Percentiles rank a stretch among this genome's conserved stretches.
Conservation (phyloP, 495 filamentous ascomycete genomes). For the Gamarada debralockiae region DNA sequence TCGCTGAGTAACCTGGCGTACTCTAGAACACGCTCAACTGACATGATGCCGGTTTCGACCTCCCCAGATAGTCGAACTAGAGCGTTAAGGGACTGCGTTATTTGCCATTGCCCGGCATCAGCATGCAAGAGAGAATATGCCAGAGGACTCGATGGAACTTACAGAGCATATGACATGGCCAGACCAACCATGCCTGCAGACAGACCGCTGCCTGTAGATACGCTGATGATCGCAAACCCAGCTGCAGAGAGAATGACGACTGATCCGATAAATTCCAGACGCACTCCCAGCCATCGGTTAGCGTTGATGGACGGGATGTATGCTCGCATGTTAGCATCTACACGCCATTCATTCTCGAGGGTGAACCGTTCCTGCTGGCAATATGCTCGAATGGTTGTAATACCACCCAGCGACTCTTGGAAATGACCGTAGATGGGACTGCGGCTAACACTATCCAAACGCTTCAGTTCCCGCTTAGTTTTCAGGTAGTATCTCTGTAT, state of each 20-base stretch:
- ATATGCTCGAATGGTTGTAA: slow-evolving; percentile 95
- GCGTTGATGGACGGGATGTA: slow-evolving; percentile 97
- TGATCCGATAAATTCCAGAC: slow-evolving; percentile 94
- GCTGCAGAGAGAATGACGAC: slow-evolving; percentile 88
- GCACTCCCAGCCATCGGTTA: slow-evolving; percentile 82
- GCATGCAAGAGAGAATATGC: no score
- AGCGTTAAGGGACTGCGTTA: slow-evolving; percentile 97
- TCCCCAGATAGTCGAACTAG: slow-evolving; percentile 98
- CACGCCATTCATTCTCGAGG: slow-evolving; percentile 94
- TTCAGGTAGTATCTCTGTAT: slow-evolving; percentile 97
- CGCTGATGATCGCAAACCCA: slow-evolving; percentile 75
- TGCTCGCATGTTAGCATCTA: slow-evolving; percentile 91
- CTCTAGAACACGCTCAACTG: slow-evolving; percentile 95
- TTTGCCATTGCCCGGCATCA: no score
- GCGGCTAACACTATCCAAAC: slow-evolving; percentile 89
- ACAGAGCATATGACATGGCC: slow-evolving; percentile 94
- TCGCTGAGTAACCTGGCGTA: slow-evolving; percentile 93
- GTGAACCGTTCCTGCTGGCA: slow-evolving; percentile 82
- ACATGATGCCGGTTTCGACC: slow-evolving; percentile 98
- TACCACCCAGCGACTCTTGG: slow-evolving; percentile 91
- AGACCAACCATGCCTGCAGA: slow-evolving; percentile 83
- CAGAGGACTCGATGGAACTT: no score
- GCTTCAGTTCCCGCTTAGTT: slow-evolving; percentile 92
- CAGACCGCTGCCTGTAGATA: slow-evolving; percentile 63
- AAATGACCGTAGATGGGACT: slow-evolving; percentile 98